Evolutionary conservation across 2,329 filamentous ascomycete species (phyloP).

Genomic region (Venturia pyrina): DNA sequence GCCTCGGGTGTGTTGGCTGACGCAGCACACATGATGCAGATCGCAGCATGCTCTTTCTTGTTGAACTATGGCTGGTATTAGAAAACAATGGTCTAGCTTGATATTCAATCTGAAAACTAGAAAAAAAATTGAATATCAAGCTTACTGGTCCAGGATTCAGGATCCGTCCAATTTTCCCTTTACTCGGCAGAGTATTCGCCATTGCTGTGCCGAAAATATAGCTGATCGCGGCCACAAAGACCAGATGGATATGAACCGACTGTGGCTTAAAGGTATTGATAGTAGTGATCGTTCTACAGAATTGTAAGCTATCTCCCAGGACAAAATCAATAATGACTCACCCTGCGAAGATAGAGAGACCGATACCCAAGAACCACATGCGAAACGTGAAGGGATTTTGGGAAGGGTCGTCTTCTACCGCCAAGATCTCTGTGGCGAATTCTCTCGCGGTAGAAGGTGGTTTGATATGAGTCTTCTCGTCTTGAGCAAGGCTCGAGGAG

Average conservation of each 20-base stretch:
- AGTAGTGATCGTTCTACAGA: conserved; percentile 8
- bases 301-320: neutral
- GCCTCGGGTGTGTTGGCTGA: conserved; percentile 12
- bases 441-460: conserved; percentile 9
- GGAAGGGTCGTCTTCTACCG: conserved; percentile 12
- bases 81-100: neutral
- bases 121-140: neutral
- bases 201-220: conserved; percentile 34
- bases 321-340: conserved; percentile 14
- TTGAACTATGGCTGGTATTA: conserved; percentile 20
- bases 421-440: conserved; percentile 8
- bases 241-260: conserved; percentile 32
- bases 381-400: conserved; percentile 11
- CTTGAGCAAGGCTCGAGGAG: neutral
- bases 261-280: conserved; percentile 34
- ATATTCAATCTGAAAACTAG: neutral
- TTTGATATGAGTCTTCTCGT: conserved; percentile 2
- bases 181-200: conserved; percentile 27
- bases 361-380: conserved; percentile 14
- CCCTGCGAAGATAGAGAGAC: conserved; percentile 22
- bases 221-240: conserved; percentile 37
- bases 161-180: conserved; percentile 24
- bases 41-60: conserved; percentile 24
- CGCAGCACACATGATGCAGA: conserved; percentile 15
- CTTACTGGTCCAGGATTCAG: conserved; percentile 28